phyloP scores from a whole-genome alignment of 1,284 basidiomycete species.

The Malassezia vespertilionis region DNA sequence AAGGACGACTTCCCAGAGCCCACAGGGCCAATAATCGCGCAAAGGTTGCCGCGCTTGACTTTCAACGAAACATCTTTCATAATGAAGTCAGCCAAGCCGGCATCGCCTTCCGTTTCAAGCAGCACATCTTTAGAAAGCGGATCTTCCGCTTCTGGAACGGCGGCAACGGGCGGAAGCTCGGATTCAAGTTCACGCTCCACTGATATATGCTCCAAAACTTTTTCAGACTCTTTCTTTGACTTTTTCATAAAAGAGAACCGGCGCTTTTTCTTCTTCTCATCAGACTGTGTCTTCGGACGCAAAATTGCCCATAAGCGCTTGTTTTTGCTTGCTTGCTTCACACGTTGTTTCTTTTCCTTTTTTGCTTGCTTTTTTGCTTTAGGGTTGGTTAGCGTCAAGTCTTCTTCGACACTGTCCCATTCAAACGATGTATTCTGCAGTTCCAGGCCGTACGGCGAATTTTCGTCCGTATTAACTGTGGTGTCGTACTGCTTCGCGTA shows the following conservation, averaged over 20 bases:
- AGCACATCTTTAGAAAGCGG: conserved; percentile 20
- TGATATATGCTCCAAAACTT: conserved; percentile 11
- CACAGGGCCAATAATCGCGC: conserved; percentile 39
- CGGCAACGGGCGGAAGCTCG: conserved; percentile 18
- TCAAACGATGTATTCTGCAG: conserved; percentile 25
- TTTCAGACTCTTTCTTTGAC: not conserved
- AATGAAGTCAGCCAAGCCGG: too few species aligned
- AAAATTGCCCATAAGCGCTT: conserved; percentile 10
- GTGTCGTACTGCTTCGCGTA: conserved; percentile 56
- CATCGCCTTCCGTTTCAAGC: too few species aligned
- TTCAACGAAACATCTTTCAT: conserved; percentile 6
- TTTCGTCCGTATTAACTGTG: conserved; percentile 58
- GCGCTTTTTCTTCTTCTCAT: conserved; percentile 11
- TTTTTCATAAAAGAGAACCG: not conserved
- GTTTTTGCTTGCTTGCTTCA: conserved; percentile 8
- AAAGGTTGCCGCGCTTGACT: conserved; percentile 13
- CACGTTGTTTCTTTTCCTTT: conserved; percentile 4
- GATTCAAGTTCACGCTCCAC: too few species aligned
- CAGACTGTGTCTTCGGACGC: conserved; percentile 1
- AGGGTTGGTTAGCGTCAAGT: conserved; percentile 11
- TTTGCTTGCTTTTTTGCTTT: conserved; percentile 4
- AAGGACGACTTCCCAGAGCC: conserved; percentile 44
- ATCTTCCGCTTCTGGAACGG: conserved; percentile 23
- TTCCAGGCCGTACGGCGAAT: conserved; percentile 24
- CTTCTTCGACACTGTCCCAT: conserved; percentile 27